Evolutionary conservation across 2,329 filamentous ascomycete species (phyloP), one percentile per base, ranked within the genome.

Genomic region (Nigrograna mackinnonii): DNA sequence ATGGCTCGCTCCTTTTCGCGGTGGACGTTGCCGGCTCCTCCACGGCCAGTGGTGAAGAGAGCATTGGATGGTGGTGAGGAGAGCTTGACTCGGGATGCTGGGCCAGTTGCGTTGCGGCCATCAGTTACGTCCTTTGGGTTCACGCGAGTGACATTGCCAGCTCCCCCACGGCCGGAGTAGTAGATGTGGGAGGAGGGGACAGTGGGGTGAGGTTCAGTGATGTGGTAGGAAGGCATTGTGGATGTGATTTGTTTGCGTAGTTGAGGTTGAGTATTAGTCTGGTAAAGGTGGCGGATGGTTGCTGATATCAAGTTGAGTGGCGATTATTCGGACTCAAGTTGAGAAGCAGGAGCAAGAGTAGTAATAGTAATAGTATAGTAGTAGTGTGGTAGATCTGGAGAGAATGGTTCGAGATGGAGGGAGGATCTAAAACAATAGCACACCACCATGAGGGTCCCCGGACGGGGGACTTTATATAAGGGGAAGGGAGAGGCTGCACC

Each of bases 1-100:
- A 85, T 83, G 57, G 79, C 75, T 30, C 79, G 74, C 54, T 84
- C 78, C 47, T 69, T 64, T 39, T 75, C 66, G 33, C 71, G 60
- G 68, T 78, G 74, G 49, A 82, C 76, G 71, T 87, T 87, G 58
- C 84, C 84, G 2, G 83, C 83, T 44, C 84, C 84, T 54, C 84
- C 84, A 44, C 84, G 82, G 55, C 84, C 84, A 9, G 78, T 78
- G 71, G 83, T 79, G 75, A 85, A 85, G 70, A 78, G 76, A 45
- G 73, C 66, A 32, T 73, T 69, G 49, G 51, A 60, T 57, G 62
- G 73, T 53, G 57, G 75, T 62, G 55, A 68, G 50, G 73, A 67
- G 43, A 82, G 73, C 41, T 73, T 72, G 38, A 76, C 67, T 50
- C 74, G 67, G 1, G 79, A 70, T 11, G 77, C 74, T 47, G 77